These are phyloP conservation scores for Saposhnikovia divaricata DNA, from an alignment of 129 eudicot genomes.

Conservation along the genomic window DNA sequence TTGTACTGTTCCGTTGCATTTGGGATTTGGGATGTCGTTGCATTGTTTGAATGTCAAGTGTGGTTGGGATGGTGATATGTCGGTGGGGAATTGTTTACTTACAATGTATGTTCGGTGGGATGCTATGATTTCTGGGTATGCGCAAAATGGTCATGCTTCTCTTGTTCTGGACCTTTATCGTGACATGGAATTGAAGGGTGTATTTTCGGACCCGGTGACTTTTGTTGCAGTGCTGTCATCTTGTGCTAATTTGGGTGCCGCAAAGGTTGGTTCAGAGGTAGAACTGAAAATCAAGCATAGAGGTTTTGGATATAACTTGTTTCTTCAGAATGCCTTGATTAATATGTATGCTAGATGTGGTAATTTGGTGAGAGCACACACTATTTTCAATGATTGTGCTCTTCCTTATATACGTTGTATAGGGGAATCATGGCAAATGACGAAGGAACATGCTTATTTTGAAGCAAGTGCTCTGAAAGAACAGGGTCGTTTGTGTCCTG, in stretches of 20 bases:
- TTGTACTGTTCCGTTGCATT: conserved; percentile 29
- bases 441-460: too few species aligned
- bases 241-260: conserved; percentile 82
- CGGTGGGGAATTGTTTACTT: conserved; percentile 68
- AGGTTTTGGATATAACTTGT: conserved; percentile 38
- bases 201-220: conserved; percentile 57
- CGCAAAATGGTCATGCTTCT: conserved; percentile 68
- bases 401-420: too few species aligned
- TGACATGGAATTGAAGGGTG: conserved; percentile 37
- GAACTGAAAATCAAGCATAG: conserved; percentile 40
- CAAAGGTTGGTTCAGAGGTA: conserved; percentile 41
- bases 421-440: too few species aligned
- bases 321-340: conserved; percentile 54
- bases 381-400: conserved; percentile 44
- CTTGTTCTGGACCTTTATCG: conserved; percentile 59
- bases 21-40: conserved; percentile 49
- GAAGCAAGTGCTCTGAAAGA: too few species aligned
- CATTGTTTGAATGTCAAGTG: conserved; percentile 42
- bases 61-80: conserved; percentile 46
- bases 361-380: conserved; percentile 49
- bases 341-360: conserved; percentile 88
- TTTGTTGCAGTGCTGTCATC: conserved; percentile 70
- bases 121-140: conserved; percentile 87
- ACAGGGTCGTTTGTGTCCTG: too few species aligned
- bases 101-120: conserved; percentile 76